phyloP scores from a whole-genome alignment of 129 eudicot species.

The Flaveria brownii region DNA sequence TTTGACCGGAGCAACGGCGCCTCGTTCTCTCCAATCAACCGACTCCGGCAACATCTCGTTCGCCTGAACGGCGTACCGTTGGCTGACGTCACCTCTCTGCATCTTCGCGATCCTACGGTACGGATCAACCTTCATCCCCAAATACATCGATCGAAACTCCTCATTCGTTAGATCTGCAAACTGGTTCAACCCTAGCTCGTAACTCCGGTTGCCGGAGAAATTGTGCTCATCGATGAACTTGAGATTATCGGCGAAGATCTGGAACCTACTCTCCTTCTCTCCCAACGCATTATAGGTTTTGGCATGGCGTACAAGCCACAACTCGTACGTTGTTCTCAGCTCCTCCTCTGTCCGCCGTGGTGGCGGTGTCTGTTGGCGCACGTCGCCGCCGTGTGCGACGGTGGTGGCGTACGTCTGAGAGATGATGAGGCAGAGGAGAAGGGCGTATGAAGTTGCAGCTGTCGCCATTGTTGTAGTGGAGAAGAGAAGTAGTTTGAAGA shows the following conservation, averaged over 20 bases:
- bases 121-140: conserved; percentile 61
- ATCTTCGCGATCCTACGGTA: conserved; percentile 53
- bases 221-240: conserved; percentile 75
- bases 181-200: conserved; percentile 68
- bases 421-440: conserved; percentile 40
- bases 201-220: conserved; percentile 50
- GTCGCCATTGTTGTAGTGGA: conserved; percentile 36
- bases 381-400: conserved; percentile 6
- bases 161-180: conserved; percentile 84
- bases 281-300: conserved; percentile 63
- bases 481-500: conserved; percentile 32
- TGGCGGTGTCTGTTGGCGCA: conserved; percentile 3
- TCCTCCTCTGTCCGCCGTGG: conserved; percentile 52
- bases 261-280: conserved; percentile 65
- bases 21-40: conserved; percentile 81
- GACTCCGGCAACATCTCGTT: conserved; percentile 54
- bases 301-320: conserved; percentile 65
- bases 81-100: conserved; percentile 43
- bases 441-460: conserved; percentile 29
- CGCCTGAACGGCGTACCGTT: conserved; percentile 44
- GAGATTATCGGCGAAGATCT: conserved; percentile 62
- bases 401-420: conserved; percentile 31
- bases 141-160: conserved; percentile 59
- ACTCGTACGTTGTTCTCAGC: conserved; percentile 54
- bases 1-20: conserved; percentile 77